Conservation (phyloP, 371 early-diverging fungal genomes). For the Rhizopus sp. region DNA sequence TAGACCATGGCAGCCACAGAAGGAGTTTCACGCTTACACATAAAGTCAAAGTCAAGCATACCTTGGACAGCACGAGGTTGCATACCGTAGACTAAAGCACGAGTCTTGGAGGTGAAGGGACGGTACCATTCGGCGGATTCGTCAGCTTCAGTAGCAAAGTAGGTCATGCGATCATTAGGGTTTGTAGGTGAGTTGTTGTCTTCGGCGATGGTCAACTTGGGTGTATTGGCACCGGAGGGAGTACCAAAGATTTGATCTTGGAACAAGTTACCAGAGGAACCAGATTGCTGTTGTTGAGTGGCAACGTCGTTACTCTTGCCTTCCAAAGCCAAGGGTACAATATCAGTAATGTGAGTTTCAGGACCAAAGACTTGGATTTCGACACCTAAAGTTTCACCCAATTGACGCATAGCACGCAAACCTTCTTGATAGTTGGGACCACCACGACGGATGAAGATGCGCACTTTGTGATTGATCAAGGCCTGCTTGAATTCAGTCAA, state of each 20-base stretch:
- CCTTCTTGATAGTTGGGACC: slow-evolving; percentile 99
- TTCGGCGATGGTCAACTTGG: slow-evolving; percentile 38
- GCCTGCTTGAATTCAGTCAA: slow-evolving; percentile 88
- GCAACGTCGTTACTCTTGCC: slow-evolving; percentile 48
- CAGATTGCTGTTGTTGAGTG: slow-evolving; percentile 17
- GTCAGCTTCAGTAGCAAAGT: slow-evolving; percentile 39
- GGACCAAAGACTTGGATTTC: slow-evolving; percentile 97
- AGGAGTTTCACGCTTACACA: slow-evolving; percentile 95
- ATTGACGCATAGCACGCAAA: slow-evolving; percentile 90
- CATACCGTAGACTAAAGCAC: slow-evolving; percentile 97
- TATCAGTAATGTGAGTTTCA: slow-evolving; percentile 97
- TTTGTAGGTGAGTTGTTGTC: slow-evolving; percentile 44
- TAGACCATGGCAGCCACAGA: slow-evolving; percentile 99
- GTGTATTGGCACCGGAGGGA: slow-evolving; percentile 37
- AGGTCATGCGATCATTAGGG: slow-evolving; percentile 59
- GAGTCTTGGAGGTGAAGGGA: slow-evolving; percentile 88
- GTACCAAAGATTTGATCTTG: slow-evolving; percentile 64
- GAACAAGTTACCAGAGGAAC: slow-evolving; percentile 66
- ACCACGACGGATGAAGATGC: slow-evolving; percentile 95
- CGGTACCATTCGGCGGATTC: slow-evolving; percentile 60
- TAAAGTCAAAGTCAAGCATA: slow-evolving; percentile 98
- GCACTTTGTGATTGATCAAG: slow-evolving; percentile 84
- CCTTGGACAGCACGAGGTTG: slow-evolving; percentile 99
- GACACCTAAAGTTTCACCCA: slow-evolving; percentile 90
- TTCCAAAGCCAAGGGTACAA: slow-evolving; percentile 91